Evolutionary conservation across 768 basidiomycete species (phyloP), one percentile per base, ranked within the genome.

Genomic region (Auriscalpium orientale): DNA sequence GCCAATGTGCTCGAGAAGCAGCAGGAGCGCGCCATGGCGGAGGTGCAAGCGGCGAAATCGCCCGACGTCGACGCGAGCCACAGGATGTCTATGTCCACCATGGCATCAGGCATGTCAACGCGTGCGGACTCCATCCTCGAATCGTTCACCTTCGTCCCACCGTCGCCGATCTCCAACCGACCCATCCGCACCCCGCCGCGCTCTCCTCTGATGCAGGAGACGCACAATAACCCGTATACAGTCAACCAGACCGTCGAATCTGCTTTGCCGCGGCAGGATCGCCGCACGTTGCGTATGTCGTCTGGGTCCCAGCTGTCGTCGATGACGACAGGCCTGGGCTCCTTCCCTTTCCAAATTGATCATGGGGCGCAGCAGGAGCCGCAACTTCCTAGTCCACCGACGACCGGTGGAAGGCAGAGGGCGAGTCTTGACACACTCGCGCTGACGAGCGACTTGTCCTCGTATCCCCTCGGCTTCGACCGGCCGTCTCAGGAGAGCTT

Each of bases 261-360:
- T 13, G 38, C 33, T 56, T 47, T 51, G 11, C 21, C 37, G 40
- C 51, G 43, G 43, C 61, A 49, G 53, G 76, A 76, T 63, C 74
- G 89, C 57, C 80, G 74, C 49, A 73, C 75, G 18, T 72, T 87
- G n/a, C 86, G 86, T 33, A 71, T 90, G 72, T 90, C 89, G 12
- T 85, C 83, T 5, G 84, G 76, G 10, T 90, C 87, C n/a, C 81
- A 88, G 66, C 66, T 87, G 36, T 90, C 89, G 11, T 86, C 87
- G 4, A 80, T 83, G 36, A 88, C 88, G 20, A 84, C 86, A 22
- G 90, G 89, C n/a, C 74, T 92, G 43, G 87, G 85, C 16, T 86
- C 85, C 22, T 92, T 90, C 77, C 84, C 89, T 40, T 92, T 92
- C 80, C 88, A 91, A 58, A 89, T 92, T 64, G 88, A 89, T 61